These are phyloP conservation scores for Agaricus blazei DNA, from an alignment of 768 basidiomycete genomes.

Conservation along the genomic window DNA sequence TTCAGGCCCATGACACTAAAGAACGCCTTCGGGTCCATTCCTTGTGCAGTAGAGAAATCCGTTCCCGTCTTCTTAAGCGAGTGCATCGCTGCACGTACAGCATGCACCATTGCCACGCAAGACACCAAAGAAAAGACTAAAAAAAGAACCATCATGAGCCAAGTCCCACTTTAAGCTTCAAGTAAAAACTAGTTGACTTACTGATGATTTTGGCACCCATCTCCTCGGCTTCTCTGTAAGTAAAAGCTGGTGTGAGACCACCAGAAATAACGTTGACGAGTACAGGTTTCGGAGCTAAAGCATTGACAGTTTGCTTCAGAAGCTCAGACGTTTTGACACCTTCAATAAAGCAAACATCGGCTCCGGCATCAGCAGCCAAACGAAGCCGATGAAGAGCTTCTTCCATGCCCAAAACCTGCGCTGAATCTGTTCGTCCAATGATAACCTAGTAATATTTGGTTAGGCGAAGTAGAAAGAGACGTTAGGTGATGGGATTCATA, in stretches of 20 bases:
- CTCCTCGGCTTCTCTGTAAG: slow-evolving; percentile 60
- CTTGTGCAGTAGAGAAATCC: slow-evolving; percentile 49
- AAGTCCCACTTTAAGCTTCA: not conserved
- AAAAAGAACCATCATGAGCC: not conserved
- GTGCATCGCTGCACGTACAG: slow-evolving; percentile 66
- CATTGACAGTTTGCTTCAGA: slow-evolving; percentile 55
- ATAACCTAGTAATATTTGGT: slow-evolving; percentile 40
- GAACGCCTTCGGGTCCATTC: slow-evolving; percentile 77
- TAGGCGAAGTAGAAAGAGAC: not conserved
- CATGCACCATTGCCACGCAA: slow-evolving; percentile 71
- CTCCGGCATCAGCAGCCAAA: slow-evolving; percentile 67
- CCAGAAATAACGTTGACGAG: slow-evolving; percentile 81
- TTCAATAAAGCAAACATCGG: slow-evolving; percentile 79
- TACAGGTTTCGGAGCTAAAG: slow-evolving; percentile 67
- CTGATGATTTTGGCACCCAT: slow-evolving; percentile 75
- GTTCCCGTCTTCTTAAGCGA: slow-evolving; percentile 74
- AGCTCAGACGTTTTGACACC: slow-evolving; percentile 67
- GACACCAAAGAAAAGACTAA: slow-evolving; percentile 72
- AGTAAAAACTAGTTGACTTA: slow-evolving; percentile 26
- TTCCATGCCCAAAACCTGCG: slow-evolving; percentile 74
- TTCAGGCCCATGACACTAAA: slow-evolving; percentile 72
- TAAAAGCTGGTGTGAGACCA: slow-evolving; percentile 71
- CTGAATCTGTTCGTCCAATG: slow-evolving; percentile 72
- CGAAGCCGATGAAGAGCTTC: slow-evolving; percentile 62
- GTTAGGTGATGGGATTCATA: slow-evolving; percentile 15